These are phyloP conservation scores for Neolentinus lepideus DNA, from an alignment of 1,284 basidiomycete genomes.

Conservation along the genomic window DNA sequence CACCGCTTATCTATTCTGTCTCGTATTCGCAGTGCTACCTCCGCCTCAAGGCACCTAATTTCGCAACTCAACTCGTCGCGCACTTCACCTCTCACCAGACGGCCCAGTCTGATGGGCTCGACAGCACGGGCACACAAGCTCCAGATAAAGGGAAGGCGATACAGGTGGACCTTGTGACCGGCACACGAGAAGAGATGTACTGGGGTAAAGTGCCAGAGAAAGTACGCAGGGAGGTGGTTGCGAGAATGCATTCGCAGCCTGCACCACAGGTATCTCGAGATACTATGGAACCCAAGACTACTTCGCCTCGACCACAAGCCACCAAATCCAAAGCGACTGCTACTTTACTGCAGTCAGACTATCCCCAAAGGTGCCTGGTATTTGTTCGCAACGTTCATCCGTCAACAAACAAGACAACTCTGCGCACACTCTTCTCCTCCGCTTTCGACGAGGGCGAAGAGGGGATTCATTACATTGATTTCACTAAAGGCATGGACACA, in stretches of 20 bases:
- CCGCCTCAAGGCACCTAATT: conserved; percentile 48
- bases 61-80: conserved; percentile 36
- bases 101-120: conserved; percentile 42
- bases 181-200: conserved; percentile 61
- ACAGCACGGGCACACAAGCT: conserved; percentile 21
- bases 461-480: conserved; percentile 69
- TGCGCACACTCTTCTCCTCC: conserved; percentile 47
- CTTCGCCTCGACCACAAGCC: no score
- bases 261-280: no score
- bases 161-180: conserved; percentile 46
- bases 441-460: conserved; percentile 23
- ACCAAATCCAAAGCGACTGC: no score
- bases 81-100: conserved; percentile 32
- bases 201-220: conserved; percentile 76
- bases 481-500: conserved; percentile 65
- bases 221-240: conserved; percentile 52
- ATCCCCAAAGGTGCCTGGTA: conserved; percentile 42
- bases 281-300: no score
- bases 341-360: no score
- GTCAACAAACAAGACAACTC: conserved; percentile 70
- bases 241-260: conserved; percentile 26
- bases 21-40: conserved; percentile 51
- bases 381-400: conserved; percentile 63
- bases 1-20: not conserved
- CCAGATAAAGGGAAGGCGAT: conserved; percentile 27